Conservation (phyloP, 202 grass and related monocot genomes). For the Eragrostis tef region DNA sequence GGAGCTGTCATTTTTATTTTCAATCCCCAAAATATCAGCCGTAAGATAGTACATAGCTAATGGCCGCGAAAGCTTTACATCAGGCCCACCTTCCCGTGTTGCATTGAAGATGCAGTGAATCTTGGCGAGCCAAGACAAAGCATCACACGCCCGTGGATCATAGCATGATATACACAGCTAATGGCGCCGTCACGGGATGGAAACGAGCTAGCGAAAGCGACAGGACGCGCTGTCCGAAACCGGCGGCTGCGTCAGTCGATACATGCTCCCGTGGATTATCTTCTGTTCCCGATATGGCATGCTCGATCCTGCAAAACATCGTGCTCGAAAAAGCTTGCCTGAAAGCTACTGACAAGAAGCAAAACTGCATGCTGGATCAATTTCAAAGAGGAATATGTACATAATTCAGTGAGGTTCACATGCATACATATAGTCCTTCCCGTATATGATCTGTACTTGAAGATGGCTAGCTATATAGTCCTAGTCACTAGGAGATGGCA, state of each 20-base stretch:
- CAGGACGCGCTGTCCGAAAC: conserved; percentile 23
- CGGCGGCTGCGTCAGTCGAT: not conserved
- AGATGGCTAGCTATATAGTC: not conserved
- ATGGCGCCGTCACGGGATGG: not conserved
- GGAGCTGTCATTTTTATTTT: not conserved
- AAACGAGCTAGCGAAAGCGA: conserved; percentile 21
- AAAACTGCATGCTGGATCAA: not conserved
- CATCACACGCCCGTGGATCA: not conserved
- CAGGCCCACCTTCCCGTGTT: not conserved
- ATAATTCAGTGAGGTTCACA: too few relatives aligned
- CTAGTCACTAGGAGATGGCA: not conserved
- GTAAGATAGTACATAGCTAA: not conserved
- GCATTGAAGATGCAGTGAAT: not conserved
- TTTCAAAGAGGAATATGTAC: too few relatives aligned
- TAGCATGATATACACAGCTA: not conserved
- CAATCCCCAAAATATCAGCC: not conserved
- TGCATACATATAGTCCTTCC: too few relatives aligned
- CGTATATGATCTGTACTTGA: not conserved
- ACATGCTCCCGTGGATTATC: not conserved
- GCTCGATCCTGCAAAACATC: not conserved
- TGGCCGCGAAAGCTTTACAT: not conserved
- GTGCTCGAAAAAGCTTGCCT: not conserved
- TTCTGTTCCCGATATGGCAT: not conserved
- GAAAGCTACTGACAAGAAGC: not conserved
- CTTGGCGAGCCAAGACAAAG: not conserved